A percentile compares a stretch with the other conserved stretches of the same genome.
These are phyloP conservation scores for Geotrichum histeridarum DNA, from an alignment of 1,139 yeast genomes.

Conservation along the genomic window DNA sequence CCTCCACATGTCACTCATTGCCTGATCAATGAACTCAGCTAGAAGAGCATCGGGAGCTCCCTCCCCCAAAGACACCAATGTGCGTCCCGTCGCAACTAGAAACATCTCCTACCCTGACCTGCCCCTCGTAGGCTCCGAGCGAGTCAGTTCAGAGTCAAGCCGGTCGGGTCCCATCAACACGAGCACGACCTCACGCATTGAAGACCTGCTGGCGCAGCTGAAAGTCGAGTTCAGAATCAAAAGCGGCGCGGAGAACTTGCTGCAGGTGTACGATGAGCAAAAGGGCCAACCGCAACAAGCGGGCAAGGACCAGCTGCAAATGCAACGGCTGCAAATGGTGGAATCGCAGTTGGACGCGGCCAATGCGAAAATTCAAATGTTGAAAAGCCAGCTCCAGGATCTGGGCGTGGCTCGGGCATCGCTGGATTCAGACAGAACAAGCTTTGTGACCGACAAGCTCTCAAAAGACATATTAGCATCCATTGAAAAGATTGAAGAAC, in stretches of 20 bases:
- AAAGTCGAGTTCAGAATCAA: conserved; percentile 40
- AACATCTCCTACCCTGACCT: conserved; percentile 18
- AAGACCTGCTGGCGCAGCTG: conserved; percentile 37
- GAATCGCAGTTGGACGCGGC: conserved; percentile 40
- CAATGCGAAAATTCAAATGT: conserved; percentile 34
- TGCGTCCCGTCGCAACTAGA: conserved; percentile 1
- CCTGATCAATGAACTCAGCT: conserved; percentile 5
- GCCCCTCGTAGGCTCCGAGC: conserved; percentile 3
- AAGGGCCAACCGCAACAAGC: conserved; percentile 8
- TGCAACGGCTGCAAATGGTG: conserved; percentile 31
- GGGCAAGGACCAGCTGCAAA: conserved; percentile 12
- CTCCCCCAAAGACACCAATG: conserved; percentile 3
- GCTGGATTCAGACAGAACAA: conserved; percentile 7
- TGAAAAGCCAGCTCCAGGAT: conserved; percentile 34
- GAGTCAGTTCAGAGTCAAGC: conserved; percentile 16
- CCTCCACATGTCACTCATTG: not conserved
- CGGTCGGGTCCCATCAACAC: conserved; percentile 12
- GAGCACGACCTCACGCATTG: conserved; percentile 18
- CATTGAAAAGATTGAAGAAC: conserved; percentile 12
- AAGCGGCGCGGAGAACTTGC: conserved; percentile 41
- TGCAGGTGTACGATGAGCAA: conserved; percentile 32
- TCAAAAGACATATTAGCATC: conserved; percentile 8
- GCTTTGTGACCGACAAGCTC: conserved; percentile 1
- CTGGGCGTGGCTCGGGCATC: conserved; percentile 26
- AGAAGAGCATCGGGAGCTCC: conserved; percentile 3